Base-by-base conservation (phyloP, 2,329 filamentous ascomycete genomes). In the Fusarium sororula region DNA sequence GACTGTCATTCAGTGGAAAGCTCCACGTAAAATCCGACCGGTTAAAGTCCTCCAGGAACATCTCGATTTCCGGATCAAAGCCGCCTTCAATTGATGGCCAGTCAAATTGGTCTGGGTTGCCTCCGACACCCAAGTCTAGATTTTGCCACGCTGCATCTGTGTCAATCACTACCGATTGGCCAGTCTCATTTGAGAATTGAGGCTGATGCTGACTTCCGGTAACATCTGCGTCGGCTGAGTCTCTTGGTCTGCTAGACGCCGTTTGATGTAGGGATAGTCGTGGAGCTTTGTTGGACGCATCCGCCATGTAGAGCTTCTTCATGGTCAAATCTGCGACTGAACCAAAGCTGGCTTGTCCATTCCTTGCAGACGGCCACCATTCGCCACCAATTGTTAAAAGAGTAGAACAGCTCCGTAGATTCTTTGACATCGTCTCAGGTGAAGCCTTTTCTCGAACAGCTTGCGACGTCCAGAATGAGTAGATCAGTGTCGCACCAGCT, bases 51-150 rank as follows among this genome's bases (percentile, higher is more conserved):
- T 70, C 58, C 15, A 73, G 48, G 51, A 73, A 73, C 42, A 64
- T 72, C n/a, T 73, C 69, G 15, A 73, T 73, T n/a, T 73, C 71
- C 4, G 68, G 69, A 15, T 70, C 67, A 6, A 72, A 62, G 8
- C 65, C 65, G 26, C 24, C 22, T 18, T 58, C 51, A 32, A 44
- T 35, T 24, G 35, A 41, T 5, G 45, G 47, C 50, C 44, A 68
- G 7, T 22, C 20, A 8, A 54, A 42, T n/a, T 67, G 60, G 32
- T 47, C 42, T 1, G 24, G 2, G 5, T 30, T 26, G 11, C 45
- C 13, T 20, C 9, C 51, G 7, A 30, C 17, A 24, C 7, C n/a
- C 17, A 38, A 5, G 12, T 32, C 37, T 3, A 53, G 20, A 4
- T 35, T 61, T 24, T 73, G 56, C 70, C 70, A 68, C 22, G 11